These are phyloP conservation scores for Trichoderma asperelloides DNA, from an alignment of 495 filamentous ascomycete genomes.

Conservation along the genomic window DNA sequence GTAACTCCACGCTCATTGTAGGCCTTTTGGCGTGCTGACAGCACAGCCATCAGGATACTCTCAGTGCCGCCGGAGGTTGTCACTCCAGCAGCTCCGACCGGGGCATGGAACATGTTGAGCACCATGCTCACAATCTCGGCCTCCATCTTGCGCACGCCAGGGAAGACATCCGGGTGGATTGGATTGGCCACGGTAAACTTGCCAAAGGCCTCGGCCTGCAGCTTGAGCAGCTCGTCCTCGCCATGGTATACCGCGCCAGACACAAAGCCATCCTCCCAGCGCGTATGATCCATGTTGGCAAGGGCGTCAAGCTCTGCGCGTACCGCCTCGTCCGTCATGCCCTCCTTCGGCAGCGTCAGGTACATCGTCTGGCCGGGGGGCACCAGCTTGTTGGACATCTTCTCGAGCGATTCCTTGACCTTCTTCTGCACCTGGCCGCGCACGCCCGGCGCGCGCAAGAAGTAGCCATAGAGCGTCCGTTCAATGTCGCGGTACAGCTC, in stretches of 20 bases:
- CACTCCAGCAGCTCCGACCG: constrained; percentile 71
- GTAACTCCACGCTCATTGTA: constrained; percentile 74
- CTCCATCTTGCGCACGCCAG: constrained; percentile 98
- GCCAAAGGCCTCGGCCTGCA: constrained; percentile 87
- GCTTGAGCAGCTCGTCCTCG: constrained; percentile 67
- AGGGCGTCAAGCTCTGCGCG: constrained; percentile 71
- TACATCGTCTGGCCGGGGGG: constrained; percentile 65
- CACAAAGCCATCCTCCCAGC: constrained; percentile 93
- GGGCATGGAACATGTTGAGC: constrained; percentile 83
- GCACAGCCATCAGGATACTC: constrained; percentile 88
- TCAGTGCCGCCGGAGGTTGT: constrained; percentile 92
- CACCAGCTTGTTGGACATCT: constrained; percentile 75
- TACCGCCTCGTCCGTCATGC: constrained; percentile 72
- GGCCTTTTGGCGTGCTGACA: constrained; percentile 83
- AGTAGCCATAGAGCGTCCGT: constrained; percentile 70
- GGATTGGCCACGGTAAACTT: constrained; percentile 95
- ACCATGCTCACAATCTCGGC: constrained; percentile 98
- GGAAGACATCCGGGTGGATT: constrained; percentile 98
- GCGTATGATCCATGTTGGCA: constrained; percentile 79
- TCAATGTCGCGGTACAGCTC: constrained; percentile 62
- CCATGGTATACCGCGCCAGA: constrained; percentile 97
- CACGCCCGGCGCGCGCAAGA: constrained; percentile 78
- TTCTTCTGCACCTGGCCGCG: constrained; percentile 74
- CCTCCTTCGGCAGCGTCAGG: constrained; percentile 71
- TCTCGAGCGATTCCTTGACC: constrained; percentile 61